Evolutionary conservation across 1,284 basidiomycete species (phyloP).

Genomic region (Taiwanofungus camphoratus): DNA sequence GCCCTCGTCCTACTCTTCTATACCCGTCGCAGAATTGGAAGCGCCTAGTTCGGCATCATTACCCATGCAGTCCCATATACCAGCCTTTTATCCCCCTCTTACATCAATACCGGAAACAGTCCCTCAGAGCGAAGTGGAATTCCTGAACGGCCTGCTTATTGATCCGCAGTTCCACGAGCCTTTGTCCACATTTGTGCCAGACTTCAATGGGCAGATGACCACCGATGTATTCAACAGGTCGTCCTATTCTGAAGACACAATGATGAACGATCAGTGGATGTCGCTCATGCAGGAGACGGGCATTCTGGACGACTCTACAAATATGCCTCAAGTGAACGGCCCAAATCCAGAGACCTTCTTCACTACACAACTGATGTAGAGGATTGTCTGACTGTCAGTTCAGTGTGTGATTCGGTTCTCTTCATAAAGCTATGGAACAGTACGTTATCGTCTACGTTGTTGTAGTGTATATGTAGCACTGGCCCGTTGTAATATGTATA

Average conservation of each 20-base stretch:
- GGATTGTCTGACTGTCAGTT: no score
- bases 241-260: conserved; percentile 17
- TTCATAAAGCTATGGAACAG: no score
- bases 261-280: conserved; percentile 27
- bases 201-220: conserved; percentile 2
- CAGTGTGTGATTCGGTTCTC: no score
- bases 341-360: no score
- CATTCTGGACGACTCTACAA: conserved; percentile 22
- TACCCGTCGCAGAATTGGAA: conserved; percentile 9
- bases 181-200: conserved; percentile 6
- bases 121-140: conserved; percentile 8
- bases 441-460: no score
- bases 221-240: conserved; percentile 9
- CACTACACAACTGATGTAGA: no score
- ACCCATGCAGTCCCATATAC: no score
- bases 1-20: conserved; percentile 22
- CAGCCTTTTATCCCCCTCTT: no score
- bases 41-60: background rate
- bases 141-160: conserved; percentile 5
- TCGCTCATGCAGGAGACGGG: conserved; percentile 28
- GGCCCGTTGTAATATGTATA: no score
- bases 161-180: conserved; percentile 6
- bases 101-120: no score
- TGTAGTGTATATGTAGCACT: no score
- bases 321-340: no score